phyloP scores from a whole-genome alignment of 495 filamentous ascomycete species.

The Hyaloscypha bicolor region DNA sequence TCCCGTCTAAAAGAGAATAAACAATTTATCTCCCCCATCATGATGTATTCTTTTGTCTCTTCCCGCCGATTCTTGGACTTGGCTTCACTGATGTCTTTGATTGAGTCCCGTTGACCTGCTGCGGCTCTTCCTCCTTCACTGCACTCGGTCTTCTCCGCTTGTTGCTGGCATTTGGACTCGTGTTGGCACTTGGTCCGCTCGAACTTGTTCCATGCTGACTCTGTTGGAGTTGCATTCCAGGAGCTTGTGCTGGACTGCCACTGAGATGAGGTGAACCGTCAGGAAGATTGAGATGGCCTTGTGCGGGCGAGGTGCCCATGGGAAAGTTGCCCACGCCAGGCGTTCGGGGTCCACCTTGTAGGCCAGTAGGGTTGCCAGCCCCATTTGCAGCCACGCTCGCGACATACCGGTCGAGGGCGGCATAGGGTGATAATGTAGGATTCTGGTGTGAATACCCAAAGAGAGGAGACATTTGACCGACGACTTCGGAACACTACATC shows the following conservation, averaged over 20 bases:
- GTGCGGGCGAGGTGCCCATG: constrained; percentile 54
- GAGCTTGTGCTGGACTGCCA: constrained; percentile 60
- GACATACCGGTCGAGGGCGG: constrained; percentile 65
- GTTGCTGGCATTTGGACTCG: constrained; percentile 77
- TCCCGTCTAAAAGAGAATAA: not conserved
- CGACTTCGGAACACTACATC: constrained; percentile 68
- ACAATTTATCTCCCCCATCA: constrained; percentile 5
- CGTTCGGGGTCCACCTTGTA: constrained; percentile 35
- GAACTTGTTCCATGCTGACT: constrained; percentile 71
- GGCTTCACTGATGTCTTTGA: constrained; percentile 53
- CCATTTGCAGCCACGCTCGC: constrained; percentile 33
- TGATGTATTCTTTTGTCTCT: constrained; percentile 53
- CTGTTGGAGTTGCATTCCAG: constrained; percentile 71
- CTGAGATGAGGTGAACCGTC: constrained; percentile 57
- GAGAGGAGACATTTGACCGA: constrained; percentile 71
- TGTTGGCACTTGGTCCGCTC: constrained; percentile 78
- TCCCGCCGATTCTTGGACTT: constrained; percentile 55
- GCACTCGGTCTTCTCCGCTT: constrained; percentile 77
- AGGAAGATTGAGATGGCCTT: constrained; percentile 57
- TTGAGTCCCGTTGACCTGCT: constrained; percentile 42
- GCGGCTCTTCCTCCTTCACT: constrained; percentile 74
- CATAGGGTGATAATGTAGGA: constrained; percentile 57
- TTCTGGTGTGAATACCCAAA: constrained; percentile 63
- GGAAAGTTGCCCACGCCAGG: constrained; percentile 54
- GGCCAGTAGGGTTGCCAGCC: constrained; percentile 3